Evolutionary conservation across 805 yeast species (phyloP), one percentile per base, ranked within the genome.

Genomic region (Lachancea lanzarotensis): DNA sequence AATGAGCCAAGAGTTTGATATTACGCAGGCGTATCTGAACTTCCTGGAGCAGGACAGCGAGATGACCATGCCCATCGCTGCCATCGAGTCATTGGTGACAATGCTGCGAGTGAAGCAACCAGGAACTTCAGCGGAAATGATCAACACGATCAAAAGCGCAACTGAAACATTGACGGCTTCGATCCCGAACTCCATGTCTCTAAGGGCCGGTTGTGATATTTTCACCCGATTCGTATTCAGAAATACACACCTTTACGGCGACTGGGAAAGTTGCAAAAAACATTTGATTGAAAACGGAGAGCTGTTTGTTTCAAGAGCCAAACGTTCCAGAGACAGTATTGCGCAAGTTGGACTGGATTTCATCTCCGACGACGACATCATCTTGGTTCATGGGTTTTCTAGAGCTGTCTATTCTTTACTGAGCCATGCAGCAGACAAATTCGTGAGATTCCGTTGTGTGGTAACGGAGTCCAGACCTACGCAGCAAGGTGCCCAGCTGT

Each of bases 41-140:
- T 89, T 87, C 63, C 72, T 93, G 50, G 79, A 77, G 53, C 96
- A 89, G 41, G 97, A 93, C 67, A 74, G 86, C n/a, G 98, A 93
- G 46, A 86, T 93, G 81, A 90, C 98, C 5, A 93, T 90, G 97
- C 99, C 99, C 1, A 87, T 93, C 29, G 99, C 98, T 35, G 98
- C 98, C 30, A 93, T 93, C 58, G 98, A 93, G 69, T 80, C 96
- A 11, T 71, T 93, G 37, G 95, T 93, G 22, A 84, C 93, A 8
- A 75, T 93, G 67, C 68, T 91, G 25, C 75, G 82, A 51, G 79
- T 82, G 40, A 82, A 88, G 54, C 89, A 88, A 62, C 97, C 98
- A 7, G 75, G 88, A 9, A 93, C 99, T 0, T 88, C 96, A 1
- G 86, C 96, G 2, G 98, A 93, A 62, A 75, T 93, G 59, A 90